Conservation (phyloP, 306 rosid species). For the Herpetospermum pedunculosum region DNA sequence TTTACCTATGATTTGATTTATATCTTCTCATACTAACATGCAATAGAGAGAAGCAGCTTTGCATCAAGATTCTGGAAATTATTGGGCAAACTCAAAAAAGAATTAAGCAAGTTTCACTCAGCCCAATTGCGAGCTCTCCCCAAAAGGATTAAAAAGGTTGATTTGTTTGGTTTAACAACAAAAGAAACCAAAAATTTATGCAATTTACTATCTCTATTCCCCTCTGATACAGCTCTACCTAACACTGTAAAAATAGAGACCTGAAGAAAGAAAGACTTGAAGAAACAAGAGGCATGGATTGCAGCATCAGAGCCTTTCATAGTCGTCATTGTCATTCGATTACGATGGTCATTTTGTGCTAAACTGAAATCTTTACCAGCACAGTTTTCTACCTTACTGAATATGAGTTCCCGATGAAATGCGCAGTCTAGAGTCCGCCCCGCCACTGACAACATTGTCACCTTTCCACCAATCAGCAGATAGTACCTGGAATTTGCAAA, state of each 20-base stretch:
- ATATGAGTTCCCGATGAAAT: slow-evolving; percentile 60
- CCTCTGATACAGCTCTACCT: neutral
- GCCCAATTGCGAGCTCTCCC: neutral
- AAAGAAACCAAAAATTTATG: neutral
- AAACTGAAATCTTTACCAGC: neutral
- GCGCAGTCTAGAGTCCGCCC: slow-evolving; percentile 74
- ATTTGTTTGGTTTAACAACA: neutral
- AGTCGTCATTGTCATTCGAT: neutral
- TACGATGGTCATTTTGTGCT: neutral
- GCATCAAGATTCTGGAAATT: neutral
- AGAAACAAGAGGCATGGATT: neutral
- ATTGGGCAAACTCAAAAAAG: neutral
- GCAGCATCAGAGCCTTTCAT: neutral
- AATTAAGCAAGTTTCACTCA: neutral
- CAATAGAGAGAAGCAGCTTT: neutral
- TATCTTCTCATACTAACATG: too few relatives aligned
- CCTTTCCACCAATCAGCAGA: slow-evolving; percentile 93
- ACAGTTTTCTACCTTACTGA: slow-evolving; percentile 17
- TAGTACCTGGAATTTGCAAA: slow-evolving; percentile 40
- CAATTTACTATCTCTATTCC: neutral
- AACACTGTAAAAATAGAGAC: neutral
- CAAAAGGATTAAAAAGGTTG: neutral
- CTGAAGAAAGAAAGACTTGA: neutral
- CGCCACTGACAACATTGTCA: slow-evolving; percentile 69
- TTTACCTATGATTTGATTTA: too few relatives aligned